These are phyloP conservation scores for Linum trigynum DNA, from an alignment of 345 rosid species.

Conservation along the genomic window DNA sequence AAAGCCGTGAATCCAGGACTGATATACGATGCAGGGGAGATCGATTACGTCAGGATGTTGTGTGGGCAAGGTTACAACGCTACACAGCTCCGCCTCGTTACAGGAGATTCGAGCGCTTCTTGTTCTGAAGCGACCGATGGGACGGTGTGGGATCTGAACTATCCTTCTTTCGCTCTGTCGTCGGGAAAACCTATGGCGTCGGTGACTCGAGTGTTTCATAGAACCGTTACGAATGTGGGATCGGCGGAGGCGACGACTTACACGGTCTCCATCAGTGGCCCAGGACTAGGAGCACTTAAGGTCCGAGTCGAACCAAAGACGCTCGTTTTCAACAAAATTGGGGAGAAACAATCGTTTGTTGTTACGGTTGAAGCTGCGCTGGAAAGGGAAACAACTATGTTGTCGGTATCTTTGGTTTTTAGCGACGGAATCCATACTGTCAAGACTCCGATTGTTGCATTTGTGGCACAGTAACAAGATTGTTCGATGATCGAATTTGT, in stretches of 20 bases:
- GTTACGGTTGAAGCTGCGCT: background rate
- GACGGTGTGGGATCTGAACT: background rate
- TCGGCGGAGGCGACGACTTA: background rate
- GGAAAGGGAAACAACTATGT: background rate
- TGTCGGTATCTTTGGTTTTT: background rate
- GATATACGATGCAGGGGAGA: background rate
- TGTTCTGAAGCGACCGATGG: background rate
- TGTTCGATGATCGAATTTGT: too few relatives aligned
- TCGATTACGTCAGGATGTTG: constrained; percentile 36
- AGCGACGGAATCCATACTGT: background rate
- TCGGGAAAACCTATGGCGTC: background rate
- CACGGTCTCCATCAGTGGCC: background rate
- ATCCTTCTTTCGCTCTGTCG: background rate
- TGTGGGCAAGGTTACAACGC: constrained; percentile 29
- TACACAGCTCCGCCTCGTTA: constrained; percentile 7
- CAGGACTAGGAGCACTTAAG: background rate
- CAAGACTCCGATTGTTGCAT: background rate
- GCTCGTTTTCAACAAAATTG: background rate
- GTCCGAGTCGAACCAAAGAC: background rate
- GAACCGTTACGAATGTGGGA: background rate
- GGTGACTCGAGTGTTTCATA: background rate
- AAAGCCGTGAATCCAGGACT: constrained; percentile 25
- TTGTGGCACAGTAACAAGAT: background rate
- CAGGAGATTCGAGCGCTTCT: constrained; percentile 32
- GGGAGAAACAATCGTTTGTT: background rate